These are phyloP conservation scores for Chaetomiaceae sp. DNA, from an alignment of 2,329 filamentous ascomycete species.

Conservation along the genomic window DNA sequence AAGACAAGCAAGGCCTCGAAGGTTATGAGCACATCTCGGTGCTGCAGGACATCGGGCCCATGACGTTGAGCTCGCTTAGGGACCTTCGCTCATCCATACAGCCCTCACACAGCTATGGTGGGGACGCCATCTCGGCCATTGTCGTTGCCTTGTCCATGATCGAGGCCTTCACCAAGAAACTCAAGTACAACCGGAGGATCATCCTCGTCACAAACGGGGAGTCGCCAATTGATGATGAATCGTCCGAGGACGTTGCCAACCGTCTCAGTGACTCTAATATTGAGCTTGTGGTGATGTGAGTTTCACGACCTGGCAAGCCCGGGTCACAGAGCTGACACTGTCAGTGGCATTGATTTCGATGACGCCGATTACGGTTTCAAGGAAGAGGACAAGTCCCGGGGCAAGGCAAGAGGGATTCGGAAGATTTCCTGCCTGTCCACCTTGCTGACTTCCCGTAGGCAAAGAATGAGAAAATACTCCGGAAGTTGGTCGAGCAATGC, in stretches of 20 bases:
- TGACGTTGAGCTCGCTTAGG: conserved; percentile 65
- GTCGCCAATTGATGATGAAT: conserved; percentile 67
- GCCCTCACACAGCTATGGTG: conserved; percentile 62
- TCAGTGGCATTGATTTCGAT: conserved; percentile 87
- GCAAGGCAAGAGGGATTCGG: conserved; percentile 53
- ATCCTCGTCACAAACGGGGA: conserved; percentile 80
- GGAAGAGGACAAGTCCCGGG: conserved; percentile 73
- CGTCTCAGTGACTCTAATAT: conserved; percentile 75
- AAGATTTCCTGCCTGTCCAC: background rate
- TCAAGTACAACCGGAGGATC: conserved; percentile 77
- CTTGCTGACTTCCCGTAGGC: conserved; percentile 38
- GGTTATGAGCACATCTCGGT: conserved; percentile 80
- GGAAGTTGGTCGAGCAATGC: conserved; percentile 61
- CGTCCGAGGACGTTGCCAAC: conserved; percentile 61
- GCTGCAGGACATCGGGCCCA: conserved; percentile 61
- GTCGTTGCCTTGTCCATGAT: conserved; percentile 88
- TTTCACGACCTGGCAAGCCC: conserved; percentile 20
- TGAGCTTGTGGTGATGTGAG: conserved; percentile 72
- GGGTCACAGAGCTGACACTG: conserved; percentile 2
- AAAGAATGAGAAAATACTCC: conserved; percentile 69
- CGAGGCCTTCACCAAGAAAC: conserved; percentile 67
- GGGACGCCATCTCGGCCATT: conserved; percentile 84
- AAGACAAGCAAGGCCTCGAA: conserved; percentile 60
- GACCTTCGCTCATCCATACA: conserved; percentile 59
- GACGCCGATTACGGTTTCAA: conserved; percentile 85